Conservation (phyloP, 169 alveolate species). For the Plasmodium knowlesi region DNA sequence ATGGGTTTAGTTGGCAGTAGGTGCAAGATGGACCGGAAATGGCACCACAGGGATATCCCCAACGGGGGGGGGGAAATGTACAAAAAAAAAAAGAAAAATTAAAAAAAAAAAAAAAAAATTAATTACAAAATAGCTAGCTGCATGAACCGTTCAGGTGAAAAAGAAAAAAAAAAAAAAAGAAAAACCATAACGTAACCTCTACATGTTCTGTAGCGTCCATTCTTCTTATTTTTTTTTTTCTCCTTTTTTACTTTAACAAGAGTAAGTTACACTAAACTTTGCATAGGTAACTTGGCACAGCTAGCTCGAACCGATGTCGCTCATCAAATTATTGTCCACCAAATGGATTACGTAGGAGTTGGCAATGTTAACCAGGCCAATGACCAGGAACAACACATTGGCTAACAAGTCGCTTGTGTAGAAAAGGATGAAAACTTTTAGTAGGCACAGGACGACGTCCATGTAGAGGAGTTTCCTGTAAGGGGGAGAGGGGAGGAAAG, state of each 20-base stretch:
- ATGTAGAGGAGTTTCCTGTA: slow-evolving; percentile 57
- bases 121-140: too few species aligned
- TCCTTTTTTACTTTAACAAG: neutral
- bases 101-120: too few species aligned
- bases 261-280: too few species aligned
- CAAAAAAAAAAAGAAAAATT: neutral
- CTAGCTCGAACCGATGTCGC: neutral
- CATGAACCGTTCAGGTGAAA: too few species aligned
- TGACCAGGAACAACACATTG: slow-evolving; percentile 1
- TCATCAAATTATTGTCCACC: slow-evolving; percentile 46
- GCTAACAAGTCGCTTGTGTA: slow-evolving; percentile 13
- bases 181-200: too few species aligned
- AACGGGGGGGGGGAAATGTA: neutral
- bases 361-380: slow-evolving; percentile 18
- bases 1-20: neutral
- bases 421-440: slow-evolving; percentile 39
- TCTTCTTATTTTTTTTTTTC: too few species aligned
- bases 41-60: neutral
- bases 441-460: slow-evolving; percentile 53
- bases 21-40: neutral
- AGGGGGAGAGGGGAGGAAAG: neutral
- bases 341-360: slow-evolving; percentile 50
- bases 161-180: too few species aligned
- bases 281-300: neutral
- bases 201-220: neutral